Conservation (phyloP, 2,329 filamentous ascomycete species). For the Monilinia fructigena region DNA sequence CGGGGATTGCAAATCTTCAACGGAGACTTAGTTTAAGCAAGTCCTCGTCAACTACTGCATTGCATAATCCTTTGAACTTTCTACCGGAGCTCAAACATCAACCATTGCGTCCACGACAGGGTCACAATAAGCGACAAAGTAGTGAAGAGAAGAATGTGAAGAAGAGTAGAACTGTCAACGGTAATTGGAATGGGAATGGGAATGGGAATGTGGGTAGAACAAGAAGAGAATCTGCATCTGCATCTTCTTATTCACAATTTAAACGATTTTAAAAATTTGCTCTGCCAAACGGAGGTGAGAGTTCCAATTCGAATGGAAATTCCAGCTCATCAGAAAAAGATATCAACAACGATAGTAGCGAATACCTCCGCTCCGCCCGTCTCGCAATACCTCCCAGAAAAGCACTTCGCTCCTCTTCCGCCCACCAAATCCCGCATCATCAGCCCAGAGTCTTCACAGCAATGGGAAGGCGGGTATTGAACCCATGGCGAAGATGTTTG, state of each 20-base stretch:
- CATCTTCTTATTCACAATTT: slow-evolving; percentile 11
- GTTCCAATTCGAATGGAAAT: slow-evolving; percentile 9
- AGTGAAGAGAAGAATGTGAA: slow-evolving; percentile 3
- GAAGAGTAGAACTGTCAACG: background rate
- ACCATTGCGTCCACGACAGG: slow-evolving; percentile 39
- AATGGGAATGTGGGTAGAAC: background rate
- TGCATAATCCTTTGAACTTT: slow-evolving; percentile 37
- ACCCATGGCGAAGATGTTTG: slow-evolving; percentile 59
- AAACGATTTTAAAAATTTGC: slow-evolving; percentile 13
- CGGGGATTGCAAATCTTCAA: slow-evolving; percentile 20
- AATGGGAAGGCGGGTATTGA: slow-evolving; percentile 24
- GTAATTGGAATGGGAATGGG: background rate
- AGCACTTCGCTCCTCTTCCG: slow-evolving; percentile 8
- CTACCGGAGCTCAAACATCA: slow-evolving; percentile 45
- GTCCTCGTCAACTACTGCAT: slow-evolving; percentile 30
- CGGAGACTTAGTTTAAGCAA: slow-evolving; percentile 26
- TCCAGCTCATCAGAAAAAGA: slow-evolving; percentile 26
- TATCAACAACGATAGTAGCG: slow-evolving; percentile 6
- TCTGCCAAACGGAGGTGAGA: background rate
- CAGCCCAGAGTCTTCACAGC: slow-evolving; percentile 12
- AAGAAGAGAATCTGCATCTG: slow-evolving; percentile 10
- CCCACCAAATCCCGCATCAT: background rate
- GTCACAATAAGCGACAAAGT: slow-evolving; percentile 33
- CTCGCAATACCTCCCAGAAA: slow-evolving; percentile 19
- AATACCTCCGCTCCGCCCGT: slow-evolving; percentile 35